Evolutionary conservation across 2,329 filamentous ascomycete genomes (phyloP), one percentile per base, ranked within the genome.

Genomic region (Trichoderma sp.): DNA sequence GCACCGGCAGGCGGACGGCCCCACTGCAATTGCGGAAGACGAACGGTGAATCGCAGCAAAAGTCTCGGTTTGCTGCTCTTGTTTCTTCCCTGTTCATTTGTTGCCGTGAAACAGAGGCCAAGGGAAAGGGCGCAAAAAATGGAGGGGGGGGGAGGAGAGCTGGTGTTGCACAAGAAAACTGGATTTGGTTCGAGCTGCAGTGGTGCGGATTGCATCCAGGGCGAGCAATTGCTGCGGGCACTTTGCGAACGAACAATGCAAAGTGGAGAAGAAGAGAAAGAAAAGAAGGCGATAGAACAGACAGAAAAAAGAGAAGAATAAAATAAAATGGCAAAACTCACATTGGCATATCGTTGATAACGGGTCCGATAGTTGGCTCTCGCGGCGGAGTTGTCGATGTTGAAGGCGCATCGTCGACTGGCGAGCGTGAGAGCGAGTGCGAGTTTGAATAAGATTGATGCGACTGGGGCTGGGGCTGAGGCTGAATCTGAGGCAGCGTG

Each of bases 1-100:
- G 53, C 54, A 54, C 27, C 34, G 32, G 64, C 53, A 56, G 57
- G 39, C 27, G 39, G 54, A 34, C 19, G 15, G 39, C 64, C 64
- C 64, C 53, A 58, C 64, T 32, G 53, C 39, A 25, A 29, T 45
- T n/a, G n/a, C n/a, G 4, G 13, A 27, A 15, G n/a, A 35, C 27
- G 27, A 17, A 56, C 22, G 39, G 64, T 52, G 32, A 64, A 59
- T 66, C 29, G 54, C 64, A 59, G 64, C 63, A n/a, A 54, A 29
- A 25, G n/a, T 64, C 37, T 32, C n/a, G 42, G 13, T 27, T 29
- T 35, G 9, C n/a, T 17, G 48, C 27, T n/a, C 37, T 19, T 64
- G 13, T 35, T 25, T 15, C 42, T 22, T 53, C 32, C 35, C 9
- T 32, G 4, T 15, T 22, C 17, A 5, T 29, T 32, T 58, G 32